Evolutionary conservation across 495 filamentous ascomycete species (phyloP).

Genomic region (Lophium mytilinum): DNA sequence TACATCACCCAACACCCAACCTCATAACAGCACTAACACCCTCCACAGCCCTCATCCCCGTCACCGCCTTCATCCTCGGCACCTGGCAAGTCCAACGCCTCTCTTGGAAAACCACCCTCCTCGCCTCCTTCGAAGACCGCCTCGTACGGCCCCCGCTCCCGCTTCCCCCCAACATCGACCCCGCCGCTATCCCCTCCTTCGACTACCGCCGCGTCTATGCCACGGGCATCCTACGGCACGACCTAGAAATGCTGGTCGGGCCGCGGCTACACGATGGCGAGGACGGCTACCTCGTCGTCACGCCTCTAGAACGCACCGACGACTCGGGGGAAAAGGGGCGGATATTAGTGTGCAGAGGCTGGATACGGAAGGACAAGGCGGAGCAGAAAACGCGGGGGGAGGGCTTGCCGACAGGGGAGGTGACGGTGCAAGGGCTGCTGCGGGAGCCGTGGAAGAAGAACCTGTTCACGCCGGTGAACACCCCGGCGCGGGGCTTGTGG

Average conservation of each 20-base stretch:
- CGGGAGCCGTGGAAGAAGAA: conserved; percentile 93
- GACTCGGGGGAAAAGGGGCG: conserved; percentile 38
- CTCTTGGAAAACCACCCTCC: conserved; percentile 83
- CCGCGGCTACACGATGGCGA: conserved; percentile 82
- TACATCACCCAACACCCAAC: too few species aligned
- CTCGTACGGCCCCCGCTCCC: conserved; percentile 80
- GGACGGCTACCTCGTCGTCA: conserved; percentile 84
- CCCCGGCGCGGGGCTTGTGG: conserved; percentile 72
- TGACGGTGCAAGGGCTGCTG: conserved; percentile 75
- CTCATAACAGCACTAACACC: too few species aligned
- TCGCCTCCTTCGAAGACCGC: conserved; percentile 84
- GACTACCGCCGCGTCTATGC: conserved; percentile 82
- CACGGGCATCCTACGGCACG: conserved; percentile 69
- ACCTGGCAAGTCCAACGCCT: conserved; percentile 96
- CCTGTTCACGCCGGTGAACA: conserved; percentile 88
- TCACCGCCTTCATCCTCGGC: conserved; percentile 83
- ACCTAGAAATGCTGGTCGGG: conserved; percentile 91
- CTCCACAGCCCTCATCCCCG: conserved; percentile 67
- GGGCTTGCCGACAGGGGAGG: conserved; percentile 54
- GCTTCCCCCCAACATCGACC: conserved; percentile 73
- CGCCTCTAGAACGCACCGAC: conserved; percentile 65
- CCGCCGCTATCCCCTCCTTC: conserved; percentile 71
- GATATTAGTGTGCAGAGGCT: conserved; percentile 78
- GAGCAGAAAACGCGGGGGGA: conserved; percentile 51
- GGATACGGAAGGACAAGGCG: conserved; percentile 68